phyloP scores from a whole-genome alignment of 73 alveolate genomes.

The Tetrahymena elliotti region DNA sequence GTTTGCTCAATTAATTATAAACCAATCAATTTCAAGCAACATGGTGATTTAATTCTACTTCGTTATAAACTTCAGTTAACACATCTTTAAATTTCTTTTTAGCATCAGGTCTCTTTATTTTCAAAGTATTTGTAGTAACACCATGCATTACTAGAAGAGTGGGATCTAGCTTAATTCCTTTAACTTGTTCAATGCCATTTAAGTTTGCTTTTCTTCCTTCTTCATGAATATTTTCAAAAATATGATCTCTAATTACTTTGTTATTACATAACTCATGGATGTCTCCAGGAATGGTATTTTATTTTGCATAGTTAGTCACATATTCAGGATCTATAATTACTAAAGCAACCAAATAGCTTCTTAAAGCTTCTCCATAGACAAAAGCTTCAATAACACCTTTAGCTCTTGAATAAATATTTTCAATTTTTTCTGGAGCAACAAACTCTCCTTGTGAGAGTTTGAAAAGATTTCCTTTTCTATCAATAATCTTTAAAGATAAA shows the following conservation, averaged over 20 bases:
- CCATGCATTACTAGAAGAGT: not conserved
- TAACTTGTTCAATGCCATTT: conserved; percentile 20
- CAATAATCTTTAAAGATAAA: conserved; percentile 72
- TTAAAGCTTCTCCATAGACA: conserved; percentile 88
- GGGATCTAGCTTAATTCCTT: conserved; percentile 3
- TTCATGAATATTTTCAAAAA: not conserved
- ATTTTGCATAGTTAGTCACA: conserved; percentile 33
- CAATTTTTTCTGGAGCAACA: conserved; percentile 94
- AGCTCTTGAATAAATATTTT: conserved; percentile 61
- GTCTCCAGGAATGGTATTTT: conserved; percentile 2
- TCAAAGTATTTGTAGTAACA: not conserved
- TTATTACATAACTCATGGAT: conserved; percentile 32
- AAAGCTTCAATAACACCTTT: conserved; percentile 78
- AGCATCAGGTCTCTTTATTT: conserved; percentile 5
- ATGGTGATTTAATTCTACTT: not conserved
- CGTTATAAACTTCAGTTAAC: not conserved
- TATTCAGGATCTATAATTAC: conserved; percentile 71
- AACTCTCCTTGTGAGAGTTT: conserved; percentile 90
- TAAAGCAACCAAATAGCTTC: conserved; percentile 71
- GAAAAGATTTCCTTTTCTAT: conserved; percentile 83
- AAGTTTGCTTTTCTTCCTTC: conserved; percentile 18
- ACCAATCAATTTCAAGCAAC: not conserved
- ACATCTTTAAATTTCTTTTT: not conserved
- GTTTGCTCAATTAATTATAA: not conserved
- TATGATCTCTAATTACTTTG: not conserved